phyloP scores from a whole-genome alignment of 2,329 filamentous ascomycete species.

The Talaromyces marneffei region DNA sequence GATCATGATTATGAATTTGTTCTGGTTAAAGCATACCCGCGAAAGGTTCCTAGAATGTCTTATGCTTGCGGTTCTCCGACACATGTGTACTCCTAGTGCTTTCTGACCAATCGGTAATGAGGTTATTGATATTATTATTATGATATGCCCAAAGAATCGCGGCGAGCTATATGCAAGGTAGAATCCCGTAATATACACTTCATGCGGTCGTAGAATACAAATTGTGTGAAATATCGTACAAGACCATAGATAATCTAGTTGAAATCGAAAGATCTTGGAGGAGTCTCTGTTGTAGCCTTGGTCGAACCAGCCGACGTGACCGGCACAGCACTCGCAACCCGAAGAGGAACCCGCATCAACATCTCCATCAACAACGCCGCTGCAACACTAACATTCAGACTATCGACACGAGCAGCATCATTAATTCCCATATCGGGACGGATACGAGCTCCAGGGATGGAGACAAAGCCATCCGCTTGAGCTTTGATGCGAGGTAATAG shows the following conservation, averaged over 20 bases:
- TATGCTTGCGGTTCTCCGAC: background rate
- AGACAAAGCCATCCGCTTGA: conserved; percentile 57
- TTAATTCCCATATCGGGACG: conserved; percentile 33
- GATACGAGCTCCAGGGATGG: conserved; percentile 54
- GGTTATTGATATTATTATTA: background rate
- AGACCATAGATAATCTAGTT: background rate
- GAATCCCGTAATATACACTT: conserved; percentile 5
- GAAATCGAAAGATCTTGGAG: conserved; percentile 11
- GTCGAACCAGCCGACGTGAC: conserved; percentile 12
- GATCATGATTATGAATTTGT: background rate
- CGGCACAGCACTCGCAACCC: conserved; percentile 1
- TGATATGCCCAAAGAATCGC: background rate
- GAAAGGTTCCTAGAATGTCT: background rate
- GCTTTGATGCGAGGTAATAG: conserved; percentile 59
- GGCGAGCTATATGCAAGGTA: background rate
- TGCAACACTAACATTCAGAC: conserved; percentile 88
- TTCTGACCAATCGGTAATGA: background rate
- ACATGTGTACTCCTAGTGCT: background rate
- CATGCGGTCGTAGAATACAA: background rate
- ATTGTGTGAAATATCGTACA: conserved; percentile 7
- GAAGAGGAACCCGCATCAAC: conserved; percentile 33
- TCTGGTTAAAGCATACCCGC: background rate
- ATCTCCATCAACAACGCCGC: conserved; percentile 60
- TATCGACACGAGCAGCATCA: conserved; percentile 62
- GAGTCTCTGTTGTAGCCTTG: conserved; percentile 14